phyloP scores from a whole-genome alignment of 805 yeast species.

The Pichia occidentalis region DNA sequence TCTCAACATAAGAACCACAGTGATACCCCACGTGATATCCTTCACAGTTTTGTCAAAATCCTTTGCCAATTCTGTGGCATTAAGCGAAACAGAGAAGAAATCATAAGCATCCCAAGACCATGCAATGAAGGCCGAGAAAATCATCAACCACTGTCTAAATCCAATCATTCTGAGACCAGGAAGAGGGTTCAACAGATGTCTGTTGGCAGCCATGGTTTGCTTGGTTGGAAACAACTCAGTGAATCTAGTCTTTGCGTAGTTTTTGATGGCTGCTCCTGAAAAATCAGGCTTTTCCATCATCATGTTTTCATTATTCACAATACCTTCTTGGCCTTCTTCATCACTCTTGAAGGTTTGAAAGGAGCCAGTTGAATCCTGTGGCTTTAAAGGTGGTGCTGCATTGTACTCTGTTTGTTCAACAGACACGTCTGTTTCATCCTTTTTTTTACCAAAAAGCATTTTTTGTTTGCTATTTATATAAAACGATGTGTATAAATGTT shows the following conservation, averaged over 20 bases:
- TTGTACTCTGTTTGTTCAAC: too few relatives aligned
- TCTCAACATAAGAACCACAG: slow-evolving; percentile 61
- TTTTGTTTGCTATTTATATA: too few relatives aligned
- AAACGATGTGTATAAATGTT: too few relatives aligned
- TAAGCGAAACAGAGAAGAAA: slow-evolving; percentile 51
- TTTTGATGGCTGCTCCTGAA: slow-evolving; percentile 26
- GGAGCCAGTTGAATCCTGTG: slow-evolving; percentile 6
- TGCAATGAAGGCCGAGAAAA: slow-evolving; percentile 44
- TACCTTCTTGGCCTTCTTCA: neutral
- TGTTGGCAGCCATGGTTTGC: slow-evolving; percentile 32
- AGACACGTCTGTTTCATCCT: too few relatives aligned
- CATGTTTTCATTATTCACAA: neutral
- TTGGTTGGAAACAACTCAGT: slow-evolving; percentile 44
- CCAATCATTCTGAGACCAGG: slow-evolving; percentile 45
- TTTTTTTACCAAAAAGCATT: too few relatives aligned
- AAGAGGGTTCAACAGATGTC: slow-evolving; percentile 53
- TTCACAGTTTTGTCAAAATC: slow-evolving; percentile 39
- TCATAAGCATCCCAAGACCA: slow-evolving; percentile 69
- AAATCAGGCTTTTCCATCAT: slow-evolving; percentile 27
- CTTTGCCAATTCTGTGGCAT: slow-evolving; percentile 41
- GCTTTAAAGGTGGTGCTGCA: too few relatives aligned
- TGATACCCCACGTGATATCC: slow-evolving; percentile 59
- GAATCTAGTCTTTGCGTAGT: slow-evolving; percentile 40
- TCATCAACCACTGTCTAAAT: slow-evolving; percentile 51
- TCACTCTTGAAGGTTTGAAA: slow-evolving; percentile 13